These are phyloP conservation scores for Phytophthora europaea DNA, from an alignment of 352 stramenopile genomes.

Conservation along the genomic window DNA sequence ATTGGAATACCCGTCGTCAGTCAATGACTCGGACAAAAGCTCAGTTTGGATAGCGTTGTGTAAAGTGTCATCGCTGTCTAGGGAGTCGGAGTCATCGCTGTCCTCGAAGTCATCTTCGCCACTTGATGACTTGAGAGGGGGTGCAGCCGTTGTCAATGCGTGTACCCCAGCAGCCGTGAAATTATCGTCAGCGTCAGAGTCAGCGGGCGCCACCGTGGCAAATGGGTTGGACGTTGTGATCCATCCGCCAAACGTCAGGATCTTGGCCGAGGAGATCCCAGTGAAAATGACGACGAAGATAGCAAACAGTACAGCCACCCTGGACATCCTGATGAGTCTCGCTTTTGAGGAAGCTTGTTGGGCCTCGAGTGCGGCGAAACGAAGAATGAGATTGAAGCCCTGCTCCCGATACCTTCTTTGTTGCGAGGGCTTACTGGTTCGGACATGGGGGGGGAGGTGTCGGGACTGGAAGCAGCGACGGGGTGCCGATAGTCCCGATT, in stretches of 20 bases:
- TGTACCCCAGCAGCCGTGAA: constrained; percentile 5
- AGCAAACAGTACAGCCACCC: constrained; percentile 11
- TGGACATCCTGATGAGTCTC: constrained; percentile 23
- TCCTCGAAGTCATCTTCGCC: neutral
- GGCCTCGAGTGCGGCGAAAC: constrained; percentile 24
- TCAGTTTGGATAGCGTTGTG: neutral
- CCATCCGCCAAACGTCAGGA: constrained; percentile 10
- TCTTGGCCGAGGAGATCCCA: constrained; percentile 20
- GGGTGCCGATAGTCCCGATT: constrained; percentile 19
- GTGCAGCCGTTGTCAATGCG: neutral
- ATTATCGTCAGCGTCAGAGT: neutral
- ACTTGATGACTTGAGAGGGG: constrained; percentile 1
- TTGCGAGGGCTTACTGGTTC: constrained; percentile 1
- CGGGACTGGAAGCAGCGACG: constrained; percentile 2
- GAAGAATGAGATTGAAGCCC: constrained; percentile 20
- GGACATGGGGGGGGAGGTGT: too few species aligned
- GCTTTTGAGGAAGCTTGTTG: constrained; percentile 27
- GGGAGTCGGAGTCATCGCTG: neutral
- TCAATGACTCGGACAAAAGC: neutral
- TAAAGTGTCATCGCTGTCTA: neutral
- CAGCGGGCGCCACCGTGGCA: constrained; percentile 5
- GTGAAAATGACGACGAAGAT: constrained; percentile 8
- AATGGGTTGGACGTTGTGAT: constrained; percentile 12
- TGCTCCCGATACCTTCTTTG: constrained; percentile 26
- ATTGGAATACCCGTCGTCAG: neutral